Base-by-base conservation (phyloP, 1,139 yeast genomes). In the Hyphopichia wangnamkhiaoensis region DNA sequence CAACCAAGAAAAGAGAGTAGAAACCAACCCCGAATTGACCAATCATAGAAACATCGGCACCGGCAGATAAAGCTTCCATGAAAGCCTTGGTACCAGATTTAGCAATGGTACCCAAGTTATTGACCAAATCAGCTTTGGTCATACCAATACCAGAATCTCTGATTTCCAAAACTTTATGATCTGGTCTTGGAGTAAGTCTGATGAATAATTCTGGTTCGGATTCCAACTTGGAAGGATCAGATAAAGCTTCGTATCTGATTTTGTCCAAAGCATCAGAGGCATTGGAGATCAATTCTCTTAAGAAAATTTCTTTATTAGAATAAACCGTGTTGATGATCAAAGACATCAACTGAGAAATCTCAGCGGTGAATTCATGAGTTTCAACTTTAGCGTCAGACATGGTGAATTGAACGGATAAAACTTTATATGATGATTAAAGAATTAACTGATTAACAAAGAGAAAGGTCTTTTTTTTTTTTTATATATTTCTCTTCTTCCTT, bases 21-120 rank as follows among this genome's bases (percentile, higher is more conserved):
- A 94, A 94, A 82, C 99, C 99, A 59, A 94, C 98, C 89, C 99
- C 99, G 79, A 94, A 94, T 77, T 94, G 98, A 81, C 99, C 99
- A 76, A 94, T 94, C 98, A 94, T 94, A 52, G 98, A 90, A 52
- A 94, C 97, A 71, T 94, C 99, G 52, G 98, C 98, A 76, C 99
- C 99, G 53, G 97, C 97, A 54, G 96, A 84, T 56, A 93, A 81
- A 54, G 98, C 98, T 76, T 94, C 98, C 98, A 94, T 93, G 71
- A 94, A 94, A 54, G 95, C 88, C 79, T 94, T 94, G 61, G 99
- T 94, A 76, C 98, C 99, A 53, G 98, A 94, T 79, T 93, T 94
- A 65, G 99, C 98, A 66, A 94, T 94, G 54, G 98, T 93, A 84
- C 99, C 99, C 73, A 94, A 87, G 79, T 94, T 94, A 84, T 94